Conservation (phyloP, 2,329 filamentous ascomycete genomes). For the Elsinoe fawcettii region DNA sequence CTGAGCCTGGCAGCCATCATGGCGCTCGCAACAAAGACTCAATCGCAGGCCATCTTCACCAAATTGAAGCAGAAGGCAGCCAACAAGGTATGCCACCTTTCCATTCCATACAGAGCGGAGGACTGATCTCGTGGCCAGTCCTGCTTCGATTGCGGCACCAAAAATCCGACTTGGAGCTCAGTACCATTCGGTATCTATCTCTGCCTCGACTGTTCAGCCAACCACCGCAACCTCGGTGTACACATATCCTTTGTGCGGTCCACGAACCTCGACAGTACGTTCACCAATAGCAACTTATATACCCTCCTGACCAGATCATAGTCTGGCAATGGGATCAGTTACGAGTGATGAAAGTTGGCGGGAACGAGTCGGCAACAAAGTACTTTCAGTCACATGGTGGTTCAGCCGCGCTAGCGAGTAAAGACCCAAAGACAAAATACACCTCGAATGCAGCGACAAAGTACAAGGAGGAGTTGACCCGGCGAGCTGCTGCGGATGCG, state of each 20-base stretch:
- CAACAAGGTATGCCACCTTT: slow-evolving; percentile 63
- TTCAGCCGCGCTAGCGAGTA: slow-evolving; percentile 86
- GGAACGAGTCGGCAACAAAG: slow-evolving; percentile 95
- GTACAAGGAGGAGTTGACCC: slow-evolving; percentile 95
- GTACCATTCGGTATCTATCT: slow-evolving; percentile 96
- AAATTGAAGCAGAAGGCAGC: slow-evolving; percentile 90
- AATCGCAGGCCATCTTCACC: slow-evolving; percentile 96
- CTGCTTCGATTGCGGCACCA: slow-evolving; percentile 96
- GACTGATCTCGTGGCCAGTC: slow-evolving; percentile 49
- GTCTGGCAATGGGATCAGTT: slow-evolving; percentile 98
- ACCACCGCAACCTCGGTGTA: slow-evolving; percentile 94
- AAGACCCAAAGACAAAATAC: slow-evolving; percentile 95
- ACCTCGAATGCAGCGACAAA: slow-evolving; percentile 86
- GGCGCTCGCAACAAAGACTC: slow-evolving; percentile 73
- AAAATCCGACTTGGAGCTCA: slow-evolving; percentile 97
- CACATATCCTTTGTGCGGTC: slow-evolving; percentile 99
- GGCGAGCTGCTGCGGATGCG: slow-evolving; percentile 72
- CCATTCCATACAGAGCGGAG: slow-evolving; percentile 18
- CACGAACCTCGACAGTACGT: slow-evolving; percentile 93
- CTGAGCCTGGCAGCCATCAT: slow-evolving; percentile 29
- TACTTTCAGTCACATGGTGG: slow-evolving; percentile 97
- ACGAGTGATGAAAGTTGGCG: slow-evolving; percentile 94
- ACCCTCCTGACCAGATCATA: slow-evolving; percentile 27
- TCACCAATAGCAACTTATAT: slow-evolving; percentile 16
- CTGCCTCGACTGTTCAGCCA: slow-evolving; percentile 93